phyloP scores from a whole-genome alignment of 2,329 filamentous ascomycete species.

The Elsinoe batatas region DNA sequence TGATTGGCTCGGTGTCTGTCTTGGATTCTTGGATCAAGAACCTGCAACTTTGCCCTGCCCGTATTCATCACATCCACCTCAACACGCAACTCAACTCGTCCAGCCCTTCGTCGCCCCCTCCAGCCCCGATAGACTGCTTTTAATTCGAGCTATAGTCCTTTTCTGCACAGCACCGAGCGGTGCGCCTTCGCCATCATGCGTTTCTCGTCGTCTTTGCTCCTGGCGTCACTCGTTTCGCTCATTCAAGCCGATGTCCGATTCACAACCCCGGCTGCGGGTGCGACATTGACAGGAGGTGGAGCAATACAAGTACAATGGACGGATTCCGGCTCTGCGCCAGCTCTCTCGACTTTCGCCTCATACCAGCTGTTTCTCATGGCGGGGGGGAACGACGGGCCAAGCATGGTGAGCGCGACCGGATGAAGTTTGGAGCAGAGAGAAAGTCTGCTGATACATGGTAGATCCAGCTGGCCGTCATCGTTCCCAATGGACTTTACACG shows the following conservation, averaged over 20 bases:
- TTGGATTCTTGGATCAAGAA: constrained; percentile 9
- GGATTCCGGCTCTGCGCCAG: constrained; percentile 43
- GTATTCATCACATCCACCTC: not conserved
- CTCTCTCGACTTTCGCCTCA: constrained; percentile 39
- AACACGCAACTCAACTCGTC: not conserved
- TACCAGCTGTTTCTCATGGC: constrained; percentile 53
- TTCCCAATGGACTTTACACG: constrained; percentile 28
- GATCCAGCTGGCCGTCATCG: not conserved
- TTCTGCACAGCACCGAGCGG: not conserved
- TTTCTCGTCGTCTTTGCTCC: constrained; percentile 24
- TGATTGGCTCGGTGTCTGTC: constrained; percentile 8
- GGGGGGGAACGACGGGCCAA: constrained; percentile 45
- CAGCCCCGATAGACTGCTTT: not conserved
- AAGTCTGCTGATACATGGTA: not conserved
- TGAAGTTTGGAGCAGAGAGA: not conserved
- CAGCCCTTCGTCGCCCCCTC: not conserved
- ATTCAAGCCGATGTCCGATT: constrained; percentile 46
- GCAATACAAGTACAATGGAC: constrained; percentile 47
- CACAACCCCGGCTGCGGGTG: constrained; percentile 43
- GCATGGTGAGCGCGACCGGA: constrained; percentile 32
- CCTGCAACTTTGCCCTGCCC: not conserved
- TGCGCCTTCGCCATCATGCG: constrained; percentile 17
- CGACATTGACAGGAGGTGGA: constrained; percentile 39
- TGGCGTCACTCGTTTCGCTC: constrained; percentile 32
- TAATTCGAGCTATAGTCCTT: not conserved